Evolutionary conservation across 2,329 filamentous ascomycete species (phyloP).

Genomic region (Geoglossum cookeanum): DNA sequence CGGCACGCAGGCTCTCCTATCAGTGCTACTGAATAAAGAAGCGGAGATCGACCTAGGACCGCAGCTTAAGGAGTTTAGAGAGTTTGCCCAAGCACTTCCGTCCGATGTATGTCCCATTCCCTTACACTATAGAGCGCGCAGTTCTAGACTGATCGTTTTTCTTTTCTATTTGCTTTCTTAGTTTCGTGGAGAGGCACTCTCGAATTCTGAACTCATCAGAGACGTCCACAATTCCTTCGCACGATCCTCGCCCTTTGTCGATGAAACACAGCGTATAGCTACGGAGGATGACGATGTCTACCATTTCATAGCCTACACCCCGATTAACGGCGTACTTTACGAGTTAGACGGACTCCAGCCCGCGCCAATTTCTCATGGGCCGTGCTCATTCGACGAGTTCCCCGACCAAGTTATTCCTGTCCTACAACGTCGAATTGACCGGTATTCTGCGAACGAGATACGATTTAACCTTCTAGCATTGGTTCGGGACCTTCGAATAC

Average conservation of each 20-base stretch:
- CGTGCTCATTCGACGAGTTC: constrained; percentile 52
- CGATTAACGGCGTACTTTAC: constrained; percentile 62
- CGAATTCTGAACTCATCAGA: constrained; percentile 39
- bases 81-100: constrained; percentile 72
- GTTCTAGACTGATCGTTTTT: background rate
- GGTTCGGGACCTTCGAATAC: constrained; percentile 61
- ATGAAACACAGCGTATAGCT: constrained; percentile 61
- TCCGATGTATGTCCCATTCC: constrained; percentile 23
- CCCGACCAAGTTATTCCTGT: constrained; percentile 70
- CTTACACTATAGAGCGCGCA: background rate
- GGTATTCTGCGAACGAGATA: constrained; percentile 77
- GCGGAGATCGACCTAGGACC: constrained; percentile 51
- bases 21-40: constrained; percentile 73
- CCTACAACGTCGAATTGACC: constrained; percentile 59
- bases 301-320: constrained; percentile 93
- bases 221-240: constrained; percentile 80
- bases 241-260: constrained; percentile 71
- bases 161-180: constrained; percentile 26
- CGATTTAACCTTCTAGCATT: constrained; percentile 91
- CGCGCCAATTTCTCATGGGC: constrained; percentile 73
- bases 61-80: constrained; percentile 58
- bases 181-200: constrained; percentile 49
- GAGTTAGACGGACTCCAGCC: constrained; percentile 91
- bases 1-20: constrained; percentile 86
- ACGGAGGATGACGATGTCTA: constrained; percentile 77